These are phyloP conservation scores for Aeminium ludgeri DNA, from an alignment of 495 filamentous ascomycete species.

Conservation along the genomic window DNA sequence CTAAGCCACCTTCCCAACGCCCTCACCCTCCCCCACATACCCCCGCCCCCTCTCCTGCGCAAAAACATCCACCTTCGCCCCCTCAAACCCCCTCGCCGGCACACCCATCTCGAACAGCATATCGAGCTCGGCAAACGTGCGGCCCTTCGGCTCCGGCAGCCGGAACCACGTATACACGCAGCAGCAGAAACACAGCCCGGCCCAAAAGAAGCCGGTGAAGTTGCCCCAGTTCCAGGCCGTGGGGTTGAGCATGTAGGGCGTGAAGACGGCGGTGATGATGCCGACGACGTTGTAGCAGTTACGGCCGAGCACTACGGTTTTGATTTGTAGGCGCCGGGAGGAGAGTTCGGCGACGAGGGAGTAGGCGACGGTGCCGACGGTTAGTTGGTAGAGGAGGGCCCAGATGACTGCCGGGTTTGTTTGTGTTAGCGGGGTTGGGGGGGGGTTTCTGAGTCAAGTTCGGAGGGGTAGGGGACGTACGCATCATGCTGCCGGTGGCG, in stretches of 20 bases:
- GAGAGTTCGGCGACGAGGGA: conserved; percentile 43
- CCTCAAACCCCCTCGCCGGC: conserved; percentile 21
- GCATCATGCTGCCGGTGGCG: conserved; percentile 35
- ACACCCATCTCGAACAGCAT: conserved; percentile 22
- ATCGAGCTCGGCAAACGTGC: conserved; percentile 24
- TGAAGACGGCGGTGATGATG: conserved; percentile 26
- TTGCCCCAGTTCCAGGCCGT: conserved; percentile 36
- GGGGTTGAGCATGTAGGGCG: conserved; percentile 33
- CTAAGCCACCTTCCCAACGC: background rate
- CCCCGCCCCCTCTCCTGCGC: background rate
- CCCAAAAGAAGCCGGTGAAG: conserved; percentile 37
- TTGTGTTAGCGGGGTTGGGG: no score
- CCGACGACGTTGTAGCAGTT: conserved; percentile 36
- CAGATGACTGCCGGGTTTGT: no score
- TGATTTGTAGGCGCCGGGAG: conserved; percentile 34
- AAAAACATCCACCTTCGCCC: conserved; percentile 21
- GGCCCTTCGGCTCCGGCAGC: conserved; percentile 21
- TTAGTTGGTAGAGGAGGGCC: conserved; percentile 38
- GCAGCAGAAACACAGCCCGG: conserved; percentile 32
- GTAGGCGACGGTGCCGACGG: conserved; percentile 44
- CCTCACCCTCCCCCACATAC: background rate
- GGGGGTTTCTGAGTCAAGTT: no score
- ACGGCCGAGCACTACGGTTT: conserved; percentile 39
- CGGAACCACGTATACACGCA: conserved; percentile 24
- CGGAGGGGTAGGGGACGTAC: no score